Conservation (phyloP, 2,329 filamentous ascomycete species). For the Aspergillus costaricaensis region DNA sequence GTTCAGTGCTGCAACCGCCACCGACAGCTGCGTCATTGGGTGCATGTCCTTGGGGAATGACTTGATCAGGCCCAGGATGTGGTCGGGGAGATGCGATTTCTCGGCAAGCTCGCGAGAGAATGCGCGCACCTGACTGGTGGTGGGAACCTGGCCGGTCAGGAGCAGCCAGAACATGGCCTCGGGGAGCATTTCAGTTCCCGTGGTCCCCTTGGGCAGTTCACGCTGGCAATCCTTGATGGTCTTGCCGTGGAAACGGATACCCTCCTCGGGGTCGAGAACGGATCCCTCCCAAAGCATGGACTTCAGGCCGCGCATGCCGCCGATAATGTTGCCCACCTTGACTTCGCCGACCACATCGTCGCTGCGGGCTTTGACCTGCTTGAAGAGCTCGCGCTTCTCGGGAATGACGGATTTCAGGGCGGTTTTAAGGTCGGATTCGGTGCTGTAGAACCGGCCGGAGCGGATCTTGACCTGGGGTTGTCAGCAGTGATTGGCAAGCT, state of each 20-base stretch:
- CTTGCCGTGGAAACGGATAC: constrained; percentile 95
- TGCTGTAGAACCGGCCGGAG: constrained; percentile 49
- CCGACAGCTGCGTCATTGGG: constrained; percentile 97
- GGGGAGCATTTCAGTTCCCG: constrained; percentile 92
- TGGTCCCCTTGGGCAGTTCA: constrained; percentile 86
- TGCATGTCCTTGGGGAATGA: constrained; percentile 86
- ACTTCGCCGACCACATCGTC: constrained; percentile 86
- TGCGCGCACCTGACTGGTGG: constrained; percentile 73
- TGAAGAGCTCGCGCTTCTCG: constrained; percentile 87
- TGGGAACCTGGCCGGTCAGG: constrained; percentile 87
- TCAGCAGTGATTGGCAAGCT: not conserved
- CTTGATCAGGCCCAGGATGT: constrained; percentile 85
- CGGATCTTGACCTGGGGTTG: not conserved
- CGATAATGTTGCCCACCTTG: constrained; percentile 90
- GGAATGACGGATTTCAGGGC: constrained; percentile 83
- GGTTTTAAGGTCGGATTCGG: constrained; percentile 86
- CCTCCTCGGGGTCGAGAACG: constrained; percentile 92
- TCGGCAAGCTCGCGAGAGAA: constrained; percentile 86
- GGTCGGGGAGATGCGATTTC: constrained; percentile 77
- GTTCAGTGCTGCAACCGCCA: constrained; percentile 93
- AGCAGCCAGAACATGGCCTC: constrained; percentile 99
- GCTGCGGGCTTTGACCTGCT: constrained; percentile 85
- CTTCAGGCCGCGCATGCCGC: constrained; percentile 96
- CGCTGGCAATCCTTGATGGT: constrained; percentile 98
- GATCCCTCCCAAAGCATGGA: constrained; percentile 99